Base-by-base conservation (phyloP, 1,284 basidiomycete species). In the Crucibulum cyathiforme region DNA sequence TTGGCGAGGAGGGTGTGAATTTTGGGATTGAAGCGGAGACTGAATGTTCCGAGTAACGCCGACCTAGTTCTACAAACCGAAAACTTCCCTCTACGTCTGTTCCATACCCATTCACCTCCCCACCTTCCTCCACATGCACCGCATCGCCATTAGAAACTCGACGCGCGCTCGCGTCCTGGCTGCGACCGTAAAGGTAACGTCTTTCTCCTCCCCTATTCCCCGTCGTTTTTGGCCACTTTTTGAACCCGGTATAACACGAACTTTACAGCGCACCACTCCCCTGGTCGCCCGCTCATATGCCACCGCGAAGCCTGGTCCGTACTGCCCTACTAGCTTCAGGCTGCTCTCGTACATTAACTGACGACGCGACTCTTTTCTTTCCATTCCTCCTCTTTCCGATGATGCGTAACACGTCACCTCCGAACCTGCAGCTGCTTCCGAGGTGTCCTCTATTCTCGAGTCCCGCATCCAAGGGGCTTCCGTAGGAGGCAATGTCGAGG, bases 381-480 rank as follows among this genome's bases (percentile, higher is more conserved):
- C 64, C 59, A 57, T 59, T 54, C 60, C 57, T 54, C 56, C 62
- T 58, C 70, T 66, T 57, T 63, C 60, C 58, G 63, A 62, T 60
- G 61, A 66, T 70, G 67, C 67, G 66, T 80, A 77, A 80, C 77
- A 81, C 79, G 78, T 82, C 77, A 83, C 78, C 63, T 37, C 36
- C 34, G 15, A 15, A 15, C 62, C 64, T 58, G 61, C 72, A 98
- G 97, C 96, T 80, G 96, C 96, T 70, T 97, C 96, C 74, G 97
- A 99, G 88, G 97, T 99, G 72, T 97, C 96, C 63, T 96, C 95
- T 73, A 98, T 99, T 84, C 90, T 99, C 76, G 97, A 99, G 88
- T 93, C 93, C 77, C 95, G 97, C 80, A 99, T 99, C 80, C 90
- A 96, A 71, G 96, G 97, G 78, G 88, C 93, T 67, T 85, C 91